A percentile compares a stretch with the other conserved stretches of the same genome.
Conservation (phyloP, 768 basidiomycete genomes). For the Crepidotus variabilis region DNA sequence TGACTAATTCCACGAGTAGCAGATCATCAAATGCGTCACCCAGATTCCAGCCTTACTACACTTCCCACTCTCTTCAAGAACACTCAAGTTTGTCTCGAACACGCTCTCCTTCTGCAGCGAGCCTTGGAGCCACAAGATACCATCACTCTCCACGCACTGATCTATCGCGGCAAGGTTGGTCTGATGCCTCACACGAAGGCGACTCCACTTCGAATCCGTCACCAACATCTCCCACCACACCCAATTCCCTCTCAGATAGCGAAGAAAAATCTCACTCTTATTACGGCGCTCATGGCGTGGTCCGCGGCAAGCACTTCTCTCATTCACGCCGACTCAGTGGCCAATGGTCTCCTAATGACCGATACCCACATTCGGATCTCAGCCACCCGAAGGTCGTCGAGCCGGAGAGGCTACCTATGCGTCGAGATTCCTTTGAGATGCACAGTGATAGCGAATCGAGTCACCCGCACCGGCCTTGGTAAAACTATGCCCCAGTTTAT, state of each 20-base stretch:
- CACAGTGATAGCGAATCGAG: slow-evolving; percentile 34
- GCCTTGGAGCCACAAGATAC: not conserved
- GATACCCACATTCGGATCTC: slow-evolving; percentile 3
- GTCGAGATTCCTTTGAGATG: slow-evolving; percentile 18
- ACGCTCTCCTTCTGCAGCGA: slow-evolving; percentile 18
- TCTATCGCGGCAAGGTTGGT: slow-evolving; percentile 15
- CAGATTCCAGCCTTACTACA: slow-evolving; percentile 26
- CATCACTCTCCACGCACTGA: not conserved
- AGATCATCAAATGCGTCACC: slow-evolving; percentile 22
- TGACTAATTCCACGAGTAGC: slow-evolving; percentile 13
- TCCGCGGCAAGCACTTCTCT: slow-evolving; percentile 14
- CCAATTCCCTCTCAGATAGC: slow-evolving; percentile 37
- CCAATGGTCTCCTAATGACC: slow-evolving; percentile 7
- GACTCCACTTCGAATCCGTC: slow-evolving; percentile 49
- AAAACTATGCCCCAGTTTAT: slow-evolving; percentile 7
- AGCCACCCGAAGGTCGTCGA: not conserved
- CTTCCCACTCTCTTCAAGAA: slow-evolving; percentile 23
- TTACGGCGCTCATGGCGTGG: slow-evolving; percentile 6
- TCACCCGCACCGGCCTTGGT: slow-evolving; percentile 48
- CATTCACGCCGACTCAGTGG: slow-evolving; percentile 13
- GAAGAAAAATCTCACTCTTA: slow-evolving; percentile 10
- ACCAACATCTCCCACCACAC: slow-evolving; percentile 53
- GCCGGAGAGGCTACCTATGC: slow-evolving; percentile 10
- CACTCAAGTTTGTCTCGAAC: slow-evolving; percentile 16
- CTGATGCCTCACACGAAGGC: slow-evolving; percentile 38